Evolutionary conservation across 495 filamentous ascomycete genomes (phyloP).

Genomic region (Penicillium parvum): DNA sequence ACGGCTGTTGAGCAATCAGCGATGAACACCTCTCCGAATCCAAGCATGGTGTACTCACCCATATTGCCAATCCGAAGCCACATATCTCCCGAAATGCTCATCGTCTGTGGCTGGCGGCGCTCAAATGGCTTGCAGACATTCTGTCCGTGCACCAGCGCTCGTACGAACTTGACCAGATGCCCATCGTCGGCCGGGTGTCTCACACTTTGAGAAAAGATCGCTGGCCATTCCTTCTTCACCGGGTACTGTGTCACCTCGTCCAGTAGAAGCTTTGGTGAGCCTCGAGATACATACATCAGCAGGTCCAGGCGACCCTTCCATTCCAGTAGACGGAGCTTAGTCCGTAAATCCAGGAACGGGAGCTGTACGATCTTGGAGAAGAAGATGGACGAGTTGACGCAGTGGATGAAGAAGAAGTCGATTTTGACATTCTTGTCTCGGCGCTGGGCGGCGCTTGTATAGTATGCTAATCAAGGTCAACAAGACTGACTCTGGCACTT

Average conservation of each 20-base stretch:
- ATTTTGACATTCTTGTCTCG: slow-evolving; percentile 61
- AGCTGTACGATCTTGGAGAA: slow-evolving; percentile 48
- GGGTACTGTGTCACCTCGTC: slow-evolving; percentile 53
- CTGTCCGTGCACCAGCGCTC: slow-evolving; percentile 60
- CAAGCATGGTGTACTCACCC: slow-evolving; percentile 46
- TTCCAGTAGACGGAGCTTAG: slow-evolving; percentile 63
- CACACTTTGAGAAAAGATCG: slow-evolving; percentile 52
- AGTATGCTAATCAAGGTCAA: slow-evolving; percentile 43
- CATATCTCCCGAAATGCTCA: slow-evolving; percentile 57
- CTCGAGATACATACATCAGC: slow-evolving; percentile 60
- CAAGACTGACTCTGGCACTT: background rate
- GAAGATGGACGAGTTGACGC: slow-evolving; percentile 60
- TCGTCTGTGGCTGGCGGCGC: slow-evolving; percentile 24
- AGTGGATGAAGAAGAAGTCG: slow-evolving; percentile 82
- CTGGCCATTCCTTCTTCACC: slow-evolving; percentile 41
- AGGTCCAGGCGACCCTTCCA: slow-evolving; percentile 73
- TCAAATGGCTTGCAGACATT: slow-evolving; percentile 43
- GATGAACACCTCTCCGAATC: background rate
- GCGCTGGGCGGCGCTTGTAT: slow-evolving; percentile 56
- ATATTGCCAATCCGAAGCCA: slow-evolving; percentile 68
- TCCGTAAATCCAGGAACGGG: slow-evolving; percentile 23
- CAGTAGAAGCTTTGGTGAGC: slow-evolving; percentile 48
- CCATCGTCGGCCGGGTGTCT: slow-evolving; percentile 64
- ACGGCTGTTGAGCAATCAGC: slow-evolving; percentile 23
- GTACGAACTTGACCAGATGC: slow-evolving; percentile 66